A percentile compares a stretch with the other conserved stretches of the same genome.
These are phyloP conservation scores for Ettlia oleoabundans DNA, from an alignment of 139 green algal genomes.

Conservation along the genomic window DNA sequence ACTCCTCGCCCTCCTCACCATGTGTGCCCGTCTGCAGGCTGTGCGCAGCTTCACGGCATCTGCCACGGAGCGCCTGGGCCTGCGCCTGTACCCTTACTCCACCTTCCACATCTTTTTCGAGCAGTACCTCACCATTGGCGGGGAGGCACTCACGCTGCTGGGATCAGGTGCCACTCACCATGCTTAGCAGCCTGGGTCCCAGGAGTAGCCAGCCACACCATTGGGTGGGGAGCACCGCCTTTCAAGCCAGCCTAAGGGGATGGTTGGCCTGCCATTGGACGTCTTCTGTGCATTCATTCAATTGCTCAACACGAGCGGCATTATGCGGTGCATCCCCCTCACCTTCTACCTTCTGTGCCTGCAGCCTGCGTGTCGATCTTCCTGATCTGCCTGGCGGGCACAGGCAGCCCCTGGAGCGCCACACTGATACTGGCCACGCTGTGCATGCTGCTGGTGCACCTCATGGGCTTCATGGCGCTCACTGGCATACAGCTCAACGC, in stretches of 20 bases:
- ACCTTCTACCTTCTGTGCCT: neutral
- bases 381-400: slow-evolving; percentile 49
- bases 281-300: no score
- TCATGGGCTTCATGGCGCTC: slow-evolving; percentile 81
- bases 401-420: slow-evolving; percentile 58
- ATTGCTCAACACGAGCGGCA: no score
- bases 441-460: slow-evolving; percentile 74
- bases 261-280: no score
- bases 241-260: no score
- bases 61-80: slow-evolving; percentile 47
- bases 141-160: slow-evolving; percentile 47
- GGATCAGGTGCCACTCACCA: slow-evolving; percentile 7
- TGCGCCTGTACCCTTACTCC: slow-evolving; percentile 87
- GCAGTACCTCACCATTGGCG: slow-evolving; percentile 82
- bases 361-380: slow-evolving; percentile 37
- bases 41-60: slow-evolving; percentile 35
- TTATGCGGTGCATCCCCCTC: neutral
- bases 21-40: slow-evolving; percentile 25
- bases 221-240: no score
- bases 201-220: no score
- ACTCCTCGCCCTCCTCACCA: neutral
- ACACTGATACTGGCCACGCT: slow-evolving; percentile 68
- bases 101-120: slow-evolving; percentile 97
- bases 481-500: slow-evolving; percentile 78
- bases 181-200: no score